Evolutionary conservation across 306 rosid species (phyloP), one percentile per base, ranked within the genome.

Genomic region (Canavalia gladiata): DNA sequence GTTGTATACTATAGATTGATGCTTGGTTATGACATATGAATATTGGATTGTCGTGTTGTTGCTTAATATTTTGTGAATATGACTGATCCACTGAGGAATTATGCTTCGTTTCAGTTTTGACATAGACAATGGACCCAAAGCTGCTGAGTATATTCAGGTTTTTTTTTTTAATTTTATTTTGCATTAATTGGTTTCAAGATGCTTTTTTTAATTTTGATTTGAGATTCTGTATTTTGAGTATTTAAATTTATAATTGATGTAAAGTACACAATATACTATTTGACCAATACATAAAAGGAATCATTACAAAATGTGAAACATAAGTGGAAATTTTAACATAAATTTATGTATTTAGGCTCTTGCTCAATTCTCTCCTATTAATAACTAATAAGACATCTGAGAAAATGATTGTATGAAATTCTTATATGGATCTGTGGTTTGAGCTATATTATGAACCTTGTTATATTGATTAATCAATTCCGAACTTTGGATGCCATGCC

Each of bases 81-180:
- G 52, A 47, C 77, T 64, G 13, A 39, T 64, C 57, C 28, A 73
- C 60, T 43, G 5, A 31, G 28, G 52, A 54, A 39, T 77, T 83
- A 41, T 81, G 39, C 72, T 83, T 67, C 29, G 77, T 59, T 67
- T 70, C 94, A 93, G 99, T 91, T 95, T 95, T 90, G 97, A 93
- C 60, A 74, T 86, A 60, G 90, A 90, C 11, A 93, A 89, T 79
- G 99, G 99, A 86, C 98, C 98, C 78, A 86, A 86, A 72, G 99
- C 98, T 52, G 98, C 99, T 43, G 99, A 91, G 1, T 93, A 88
- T 84, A 93, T 95, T 37, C 87, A 89, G 99, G 99, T 95, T 57
- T 85, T 88, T 76, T 76, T 63, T 73, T 33, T 42, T 79, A 18
- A 18, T 18, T 18, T 18, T 18, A 13, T 76, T 76, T 80, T 64